Conservation (phyloP, 345 rosid genomes). For the Cardamine chenopodiifolia region DNA sequence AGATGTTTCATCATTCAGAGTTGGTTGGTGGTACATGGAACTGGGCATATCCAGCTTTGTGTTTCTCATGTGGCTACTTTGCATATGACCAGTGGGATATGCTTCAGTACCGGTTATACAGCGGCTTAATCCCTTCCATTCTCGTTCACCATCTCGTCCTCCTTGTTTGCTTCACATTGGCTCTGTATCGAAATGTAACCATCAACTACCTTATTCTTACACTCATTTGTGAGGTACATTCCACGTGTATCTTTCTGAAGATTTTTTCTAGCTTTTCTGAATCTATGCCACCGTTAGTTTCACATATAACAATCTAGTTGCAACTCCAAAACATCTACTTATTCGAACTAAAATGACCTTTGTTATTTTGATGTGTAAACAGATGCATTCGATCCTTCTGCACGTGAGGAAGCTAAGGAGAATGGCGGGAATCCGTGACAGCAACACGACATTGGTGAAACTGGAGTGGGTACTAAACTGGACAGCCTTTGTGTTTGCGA, state of each 20-base stretch:
- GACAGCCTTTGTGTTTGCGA: slow-evolving; percentile 62
- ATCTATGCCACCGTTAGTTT: not conserved
- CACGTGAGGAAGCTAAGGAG: slow-evolving; percentile 82
- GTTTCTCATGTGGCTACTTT: slow-evolving; percentile 92
- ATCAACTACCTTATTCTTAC: slow-evolving; percentile 89
- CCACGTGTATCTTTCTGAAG: not conserved
- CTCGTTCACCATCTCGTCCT: slow-evolving; percentile 81
- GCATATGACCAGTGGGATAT: slow-evolving; percentile 96
- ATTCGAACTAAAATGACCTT: not conserved
- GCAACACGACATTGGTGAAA: slow-evolving; percentile 60
- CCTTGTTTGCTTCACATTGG: slow-evolving; percentile 86
- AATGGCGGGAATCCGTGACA: slow-evolving; percentile 82
- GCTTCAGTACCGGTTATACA: slow-evolving; percentile 74
- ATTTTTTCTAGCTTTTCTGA: not conserved
- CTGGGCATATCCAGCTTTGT: slow-evolving; percentile 77
- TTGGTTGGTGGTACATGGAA: slow-evolving; percentile 71
- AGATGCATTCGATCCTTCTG: slow-evolving; percentile 89
- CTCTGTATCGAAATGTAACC: slow-evolving; percentile 77
- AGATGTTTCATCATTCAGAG: slow-evolving; percentile 72
- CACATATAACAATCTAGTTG: not conserved
- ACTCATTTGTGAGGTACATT: slow-evolving; percentile 79
- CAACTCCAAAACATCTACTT: not conserved
- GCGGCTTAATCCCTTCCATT: slow-evolving; percentile 78
- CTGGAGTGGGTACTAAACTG: slow-evolving; percentile 81
- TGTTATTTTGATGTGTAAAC: slow-evolving; percentile 27